Base-by-base conservation (phyloP, 1,284 basidiomycete genomes). In the Trichosporon faecale region DNA sequence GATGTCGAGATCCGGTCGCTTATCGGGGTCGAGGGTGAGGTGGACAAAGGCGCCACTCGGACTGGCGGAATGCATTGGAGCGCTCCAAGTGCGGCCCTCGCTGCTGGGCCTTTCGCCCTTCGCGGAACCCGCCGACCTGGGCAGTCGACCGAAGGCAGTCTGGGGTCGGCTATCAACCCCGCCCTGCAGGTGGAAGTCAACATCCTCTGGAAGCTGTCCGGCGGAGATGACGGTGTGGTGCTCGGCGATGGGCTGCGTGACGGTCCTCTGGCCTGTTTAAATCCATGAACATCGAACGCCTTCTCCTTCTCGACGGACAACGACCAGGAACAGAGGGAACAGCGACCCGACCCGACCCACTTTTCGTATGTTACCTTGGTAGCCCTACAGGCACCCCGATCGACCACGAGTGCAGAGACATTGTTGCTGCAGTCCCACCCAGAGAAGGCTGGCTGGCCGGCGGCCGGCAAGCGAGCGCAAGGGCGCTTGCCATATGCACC, bases 301-400 rank as follows among this genome's bases (percentile, higher is more conserved):
- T 23, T 21, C 49, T 21, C 40, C 40, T n/a, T 44, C 40, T 44
- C 40, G 18, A 44, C 40, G 40, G 8, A 11, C 49, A n/a, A 23
- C 49, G 49, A 52, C 49, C 49, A 52, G 49, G 49, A 23, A 52
- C 49, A 25, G 21, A 21, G 49, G n/a, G n/a, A n/a, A n/a, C 16
- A 44, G 16, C 11, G 49, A 25, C 49, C 49, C 49, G 49, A 52
- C n/a, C 49, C 49, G 49, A 52, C 49, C 49, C 49, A 52, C 49
- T 52, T 18, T 52, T 52, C 21, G 21, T 37, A 37, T 52, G 49
- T 52, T 52, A 23, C 23, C 49, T 52, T 52, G 49, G 21, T 25
- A 52, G 21, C 49, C 49, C 49, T 52, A 52, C 49, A 52, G 49
- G 21, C 49, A 52, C 49, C 49, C 49, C 49, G 49, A 52, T 52